Percentiles rank a stretch among this genome's conserved stretches.
Conservation (phyloP, 2,329 filamentous ascomycete species). For the Blumeriella jaapii region DNA sequence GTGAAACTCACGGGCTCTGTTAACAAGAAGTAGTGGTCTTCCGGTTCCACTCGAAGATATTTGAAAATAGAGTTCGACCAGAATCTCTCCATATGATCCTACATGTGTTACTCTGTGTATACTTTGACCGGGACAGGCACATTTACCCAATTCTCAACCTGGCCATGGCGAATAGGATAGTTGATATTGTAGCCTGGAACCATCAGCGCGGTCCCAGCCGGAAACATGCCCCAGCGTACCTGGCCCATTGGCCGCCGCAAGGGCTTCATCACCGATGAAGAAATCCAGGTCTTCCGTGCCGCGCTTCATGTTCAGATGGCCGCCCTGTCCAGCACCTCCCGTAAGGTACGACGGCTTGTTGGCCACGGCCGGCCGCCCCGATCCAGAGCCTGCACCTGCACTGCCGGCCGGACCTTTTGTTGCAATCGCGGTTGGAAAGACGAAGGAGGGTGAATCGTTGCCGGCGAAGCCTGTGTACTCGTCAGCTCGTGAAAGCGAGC, state of each 20-base stretch:
- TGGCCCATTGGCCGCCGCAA: conserved; percentile 71
- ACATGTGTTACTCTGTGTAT: conserved; percentile 14
- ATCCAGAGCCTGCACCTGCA: conserved; percentile 58
- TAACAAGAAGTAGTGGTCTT: conserved; percentile 96
- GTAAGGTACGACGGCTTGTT: conserved; percentile 95
- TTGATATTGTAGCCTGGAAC: conserved; percentile 77
- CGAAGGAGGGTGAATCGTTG: conserved; percentile 98
- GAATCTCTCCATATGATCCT: conserved; percentile 99
- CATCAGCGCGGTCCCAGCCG: conserved; percentile 12
- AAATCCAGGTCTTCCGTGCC: conserved; percentile 97
- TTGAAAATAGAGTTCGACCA: conserved; percentile 99
- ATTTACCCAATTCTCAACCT: conserved; percentile 93
- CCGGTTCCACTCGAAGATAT: conserved; percentile 92
- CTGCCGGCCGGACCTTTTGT: conserved; percentile 72
- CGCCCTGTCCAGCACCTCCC: conserved; percentile 71
- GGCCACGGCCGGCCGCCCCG: conserved; percentile 77
- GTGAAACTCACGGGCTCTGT: conserved; percentile 71
- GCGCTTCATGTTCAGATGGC: conserved; percentile 80
- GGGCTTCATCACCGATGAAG: conserved; percentile 95
- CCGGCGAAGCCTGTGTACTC: conserved; percentile 73
- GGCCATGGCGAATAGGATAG: conserved; percentile 94
- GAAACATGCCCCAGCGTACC: conserved; percentile 36
- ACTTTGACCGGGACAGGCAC: neutral
- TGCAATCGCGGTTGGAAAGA: conserved; percentile 97
- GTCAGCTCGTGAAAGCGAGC: conserved; percentile 8